Conservation (phyloP, 2,329 filamentous ascomycete genomes). For the Trichoderma asperellum region DNA sequence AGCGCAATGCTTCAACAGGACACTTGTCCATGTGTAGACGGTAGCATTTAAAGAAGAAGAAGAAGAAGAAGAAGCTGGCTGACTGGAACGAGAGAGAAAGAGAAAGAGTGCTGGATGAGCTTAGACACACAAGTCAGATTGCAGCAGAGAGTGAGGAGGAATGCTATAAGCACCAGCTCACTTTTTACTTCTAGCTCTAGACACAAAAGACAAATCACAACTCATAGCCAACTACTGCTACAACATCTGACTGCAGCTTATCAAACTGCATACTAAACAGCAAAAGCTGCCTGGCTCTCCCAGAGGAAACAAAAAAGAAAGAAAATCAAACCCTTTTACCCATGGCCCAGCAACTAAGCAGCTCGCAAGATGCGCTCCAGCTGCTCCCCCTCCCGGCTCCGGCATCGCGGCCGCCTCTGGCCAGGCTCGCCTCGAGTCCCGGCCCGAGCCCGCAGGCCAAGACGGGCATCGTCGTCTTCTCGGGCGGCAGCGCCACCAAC, state of each 20-base stretch:
- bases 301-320: too few species aligned
- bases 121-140: too few species aligned
- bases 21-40: slow-evolving; percentile 17
- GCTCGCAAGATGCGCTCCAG: slow-evolving; percentile 17
- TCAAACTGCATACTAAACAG: neutral
- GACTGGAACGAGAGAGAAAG: neutral
- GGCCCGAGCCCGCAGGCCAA: slow-evolving; percentile 27
- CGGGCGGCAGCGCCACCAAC: slow-evolving; percentile 92
- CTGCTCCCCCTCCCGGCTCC: slow-evolving; percentile 11
- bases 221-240: neutral
- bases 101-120: neutral
- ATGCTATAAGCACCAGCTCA: neutral
- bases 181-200: neutral
- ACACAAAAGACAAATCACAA: neutral
- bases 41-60: neutral
- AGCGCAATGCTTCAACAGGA: slow-evolving; percentile 4
- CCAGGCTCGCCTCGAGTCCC: slow-evolving; percentile 32
- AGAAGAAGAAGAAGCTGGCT: neutral
- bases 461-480: slow-evolving; percentile 75
- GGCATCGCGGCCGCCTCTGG: slow-evolving; percentile 11
- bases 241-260: neutral
- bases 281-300: neutral
- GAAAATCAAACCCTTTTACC: neutral
- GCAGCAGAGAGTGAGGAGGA: neutral
- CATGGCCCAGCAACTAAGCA: slow-evolving; percentile 10